Conservation (phyloP, 495 filamentous ascomycete genomes). For the Astrothelium subdiscretum region DNA sequence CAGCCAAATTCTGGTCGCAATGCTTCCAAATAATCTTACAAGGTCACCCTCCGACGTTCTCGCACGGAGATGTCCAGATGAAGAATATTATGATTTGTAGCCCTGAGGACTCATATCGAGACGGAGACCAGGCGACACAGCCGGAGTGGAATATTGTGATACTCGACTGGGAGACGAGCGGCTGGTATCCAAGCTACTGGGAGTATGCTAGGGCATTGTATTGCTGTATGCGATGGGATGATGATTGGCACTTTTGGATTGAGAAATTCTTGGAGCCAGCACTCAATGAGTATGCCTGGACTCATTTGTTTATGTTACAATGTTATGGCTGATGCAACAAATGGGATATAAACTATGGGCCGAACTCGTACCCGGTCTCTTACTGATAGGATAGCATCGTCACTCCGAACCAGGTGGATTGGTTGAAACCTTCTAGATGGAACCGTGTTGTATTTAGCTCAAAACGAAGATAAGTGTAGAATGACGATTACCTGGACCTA, state of each 20-base stretch:
- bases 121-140: neutral
- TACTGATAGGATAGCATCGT: too few species aligned
- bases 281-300: constrained; percentile 16
- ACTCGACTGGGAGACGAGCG: constrained; percentile 30
- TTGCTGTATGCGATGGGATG: constrained; percentile 24
- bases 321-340: too few species aligned
- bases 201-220: constrained; percentile 26
- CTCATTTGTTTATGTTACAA: constrained; percentile 16
- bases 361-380: too few species aligned
- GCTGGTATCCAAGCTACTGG: constrained; percentile 31
- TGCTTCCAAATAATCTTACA: constrained; percentile 11
- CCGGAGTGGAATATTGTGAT: constrained; percentile 12
- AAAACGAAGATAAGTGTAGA: too few species aligned
- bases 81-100: constrained; percentile 27
- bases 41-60: constrained; percentile 13
- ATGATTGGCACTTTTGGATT: constrained; percentile 30
- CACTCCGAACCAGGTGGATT: too few species aligned
- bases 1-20: constrained; percentile 12
- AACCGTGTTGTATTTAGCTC: too few species aligned
- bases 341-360: too few species aligned
- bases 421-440: too few species aligned
- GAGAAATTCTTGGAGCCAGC: constrained; percentile 23
- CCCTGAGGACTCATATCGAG: neutral
- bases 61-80: constrained; percentile 21
- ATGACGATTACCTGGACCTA: too few species aligned